Conservation (phyloP, 75 land plant genomes). For the Pinus taeda region DNA sequence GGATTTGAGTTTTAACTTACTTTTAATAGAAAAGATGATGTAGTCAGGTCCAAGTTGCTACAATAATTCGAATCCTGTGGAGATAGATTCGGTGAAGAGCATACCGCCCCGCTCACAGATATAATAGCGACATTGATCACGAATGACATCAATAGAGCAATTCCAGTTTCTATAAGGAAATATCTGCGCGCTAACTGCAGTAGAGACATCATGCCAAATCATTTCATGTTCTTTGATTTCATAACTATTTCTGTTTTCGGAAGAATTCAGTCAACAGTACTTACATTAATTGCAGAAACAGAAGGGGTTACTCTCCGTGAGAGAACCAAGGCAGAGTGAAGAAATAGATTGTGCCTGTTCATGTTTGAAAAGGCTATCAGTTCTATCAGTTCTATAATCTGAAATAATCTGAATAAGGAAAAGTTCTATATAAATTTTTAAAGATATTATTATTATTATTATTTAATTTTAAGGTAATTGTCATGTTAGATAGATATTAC, state of each 20-base stretch:
- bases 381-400: no score
- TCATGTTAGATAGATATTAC: no score
- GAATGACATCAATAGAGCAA: slow-evolving; percentile 61
- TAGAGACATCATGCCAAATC: background rate
- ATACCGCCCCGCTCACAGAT: slow-evolving; percentile 64
- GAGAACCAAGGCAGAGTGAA: slow-evolving; percentile 92
- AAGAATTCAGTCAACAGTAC: background rate
- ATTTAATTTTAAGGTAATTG: no score
- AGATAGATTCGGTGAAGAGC: slow-evolving; percentile 29
- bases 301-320: slow-evolving; percentile 72
- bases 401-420: background rate
- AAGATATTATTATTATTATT: no score
- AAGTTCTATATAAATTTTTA: no score
- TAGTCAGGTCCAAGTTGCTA: slow-evolving; percentile 47
- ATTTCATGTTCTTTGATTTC: background rate
- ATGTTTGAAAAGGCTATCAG: background rate
- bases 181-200: slow-evolving; percentile 56
- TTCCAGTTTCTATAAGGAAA: slow-evolving; percentile 61
- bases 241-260: no score
- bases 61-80: slow-evolving; percentile 23
- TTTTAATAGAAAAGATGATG: slow-evolving; percentile 70
- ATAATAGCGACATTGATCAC: slow-evolving; percentile 67
- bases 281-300: slow-evolving; percentile 68
- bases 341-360: slow-evolving; percentile 83
- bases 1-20: slow-evolving; percentile 11